phyloP scores from a whole-genome alignment of 2,329 filamentous ascomycete species.

The Claviceps sorghi region DNA sequence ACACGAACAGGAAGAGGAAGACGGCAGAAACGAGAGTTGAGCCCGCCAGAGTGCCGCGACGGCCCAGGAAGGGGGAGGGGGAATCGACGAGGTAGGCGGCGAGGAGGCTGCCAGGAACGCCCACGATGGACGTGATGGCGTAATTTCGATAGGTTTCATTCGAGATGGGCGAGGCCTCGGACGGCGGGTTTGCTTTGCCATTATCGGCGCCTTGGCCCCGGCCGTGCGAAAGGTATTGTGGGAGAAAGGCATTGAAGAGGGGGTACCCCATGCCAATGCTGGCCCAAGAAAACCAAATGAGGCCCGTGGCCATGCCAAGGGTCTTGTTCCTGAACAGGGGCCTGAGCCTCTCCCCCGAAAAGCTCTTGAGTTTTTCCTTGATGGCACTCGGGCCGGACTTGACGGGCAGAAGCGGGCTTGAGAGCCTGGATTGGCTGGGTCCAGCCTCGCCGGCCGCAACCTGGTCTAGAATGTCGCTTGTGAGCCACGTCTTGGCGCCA shows the following conservation, averaged over 20 bases:
- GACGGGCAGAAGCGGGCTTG: slow-evolving; percentile 5
- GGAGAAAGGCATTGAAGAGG: slow-evolving; percentile 81
- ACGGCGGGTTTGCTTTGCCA: slow-evolving; percentile 10
- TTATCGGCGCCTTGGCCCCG: slow-evolving; percentile 29
- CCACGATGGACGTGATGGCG: slow-evolving; percentile 62
- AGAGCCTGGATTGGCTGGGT: slow-evolving; percentile 15
- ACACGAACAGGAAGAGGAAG: slow-evolving; percentile 54
- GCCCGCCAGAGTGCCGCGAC: slow-evolving; percentile 55
- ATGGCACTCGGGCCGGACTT: slow-evolving; percentile 26
- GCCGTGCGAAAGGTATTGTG: slow-evolving; percentile 58
- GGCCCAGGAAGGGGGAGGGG: slow-evolving; percentile 47
- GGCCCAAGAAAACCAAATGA: slow-evolving; percentile 69
- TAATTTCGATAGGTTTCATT: slow-evolving; percentile 60
- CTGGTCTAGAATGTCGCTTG: slow-evolving; percentile 49
- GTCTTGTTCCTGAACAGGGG: slow-evolving; percentile 47
- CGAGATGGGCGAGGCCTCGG: slow-evolving; percentile 24
- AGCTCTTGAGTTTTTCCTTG: slow-evolving; percentile 45
- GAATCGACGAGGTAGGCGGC: slow-evolving; percentile 59
- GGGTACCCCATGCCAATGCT: slow-evolving; percentile 78
- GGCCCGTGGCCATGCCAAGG: slow-evolving; percentile 33
- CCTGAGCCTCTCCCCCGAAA: slow-evolving; percentile 51
- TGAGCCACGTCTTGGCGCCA: slow-evolving; percentile 57
- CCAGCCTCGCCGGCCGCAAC: slow-evolving; percentile 29
- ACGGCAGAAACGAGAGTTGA: slow-evolving; percentile 53
- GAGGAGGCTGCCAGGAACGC: slow-evolving; percentile 62